Evolutionary conservation across 768 basidiomycete species (phyloP).

Genomic region (Pisolithus albus): DNA sequence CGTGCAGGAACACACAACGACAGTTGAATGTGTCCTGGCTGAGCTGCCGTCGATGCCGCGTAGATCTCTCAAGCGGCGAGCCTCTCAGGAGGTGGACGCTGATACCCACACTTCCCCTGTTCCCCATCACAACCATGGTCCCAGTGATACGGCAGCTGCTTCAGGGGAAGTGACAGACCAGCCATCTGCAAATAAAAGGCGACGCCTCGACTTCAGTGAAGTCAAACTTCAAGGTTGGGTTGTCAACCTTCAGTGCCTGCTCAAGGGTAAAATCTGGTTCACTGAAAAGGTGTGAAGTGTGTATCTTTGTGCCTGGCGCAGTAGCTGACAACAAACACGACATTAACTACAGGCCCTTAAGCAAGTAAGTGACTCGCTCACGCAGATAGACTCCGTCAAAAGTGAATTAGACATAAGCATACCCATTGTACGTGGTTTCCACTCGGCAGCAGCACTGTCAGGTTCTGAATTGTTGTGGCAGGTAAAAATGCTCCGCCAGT

Average conservation of each 20-base stretch:
- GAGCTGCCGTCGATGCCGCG: background rate
- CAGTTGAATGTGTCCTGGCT: background rate
- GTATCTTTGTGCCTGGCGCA: background rate
- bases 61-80: background rate
- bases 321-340: background rate
- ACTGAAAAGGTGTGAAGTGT: slow-evolving; percentile 14
- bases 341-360: slow-evolving; percentile 18
- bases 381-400: slow-evolving; percentile 25
- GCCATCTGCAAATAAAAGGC: background rate
- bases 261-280: slow-evolving; percentile 22
- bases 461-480: background rate
- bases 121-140: background rate
- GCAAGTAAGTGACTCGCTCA: slow-evolving; percentile 20
- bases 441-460: background rate
- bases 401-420: slow-evolving; percentile 3
- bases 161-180: background rate
- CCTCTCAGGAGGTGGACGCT: background rate
- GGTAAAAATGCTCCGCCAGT: slow-evolving; percentile 14
- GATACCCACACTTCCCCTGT: too few relatives aligned
- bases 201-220: background rate
- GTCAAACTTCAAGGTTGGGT: slow-evolving; percentile 15
- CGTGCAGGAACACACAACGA: background rate
- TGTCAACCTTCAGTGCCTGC: slow-evolving; percentile 22
- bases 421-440: slow-evolving; percentile 12
- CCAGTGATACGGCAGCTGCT: background rate